Conservation (phyloP, 2,329 filamentous ascomycete genomes). For the Metarhizium anisopliae region DNA sequence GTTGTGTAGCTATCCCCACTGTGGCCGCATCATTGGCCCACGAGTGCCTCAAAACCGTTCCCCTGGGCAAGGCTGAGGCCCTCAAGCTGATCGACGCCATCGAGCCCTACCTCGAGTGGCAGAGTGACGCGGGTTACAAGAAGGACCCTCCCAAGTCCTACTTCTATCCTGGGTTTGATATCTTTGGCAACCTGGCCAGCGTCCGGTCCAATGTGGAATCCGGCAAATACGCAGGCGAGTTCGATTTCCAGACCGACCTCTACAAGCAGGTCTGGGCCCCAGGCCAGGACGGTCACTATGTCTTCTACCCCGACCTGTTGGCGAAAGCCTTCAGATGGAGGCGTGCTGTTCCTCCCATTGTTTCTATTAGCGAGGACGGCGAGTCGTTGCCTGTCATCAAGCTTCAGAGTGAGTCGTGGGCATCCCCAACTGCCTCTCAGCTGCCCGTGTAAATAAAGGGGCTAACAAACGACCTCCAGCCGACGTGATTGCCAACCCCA, state of each 20-base stretch:
- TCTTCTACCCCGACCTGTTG: conserved; percentile 10
- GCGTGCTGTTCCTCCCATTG: conserved; percentile 23
- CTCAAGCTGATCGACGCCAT: conserved; percentile 26
- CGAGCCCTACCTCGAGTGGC: conserved; percentile 35
- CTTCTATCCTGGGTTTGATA: conserved; percentile 37
- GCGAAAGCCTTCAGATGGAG: conserved; percentile 7
- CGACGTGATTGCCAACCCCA: conserved; percentile 12
- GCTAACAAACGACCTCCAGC: background rate
- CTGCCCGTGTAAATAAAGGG: background rate
- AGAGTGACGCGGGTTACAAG: conserved; percentile 37
- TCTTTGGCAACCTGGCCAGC: conserved; percentile 33
- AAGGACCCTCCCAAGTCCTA: conserved; percentile 44
- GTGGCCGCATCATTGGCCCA: conserved; percentile 26
- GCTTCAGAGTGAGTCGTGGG: conserved; percentile 10
- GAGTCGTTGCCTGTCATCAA: conserved; percentile 12
- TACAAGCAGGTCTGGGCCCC: conserved; percentile 36
- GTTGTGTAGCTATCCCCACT: conserved; percentile 16
- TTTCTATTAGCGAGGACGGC: conserved; percentile 27
- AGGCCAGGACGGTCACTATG: conserved; percentile 58
- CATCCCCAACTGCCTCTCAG: background rate
- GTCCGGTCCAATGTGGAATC: conserved; percentile 33
- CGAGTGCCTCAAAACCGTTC: conserved; percentile 29
- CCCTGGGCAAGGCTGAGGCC: conserved; percentile 25
- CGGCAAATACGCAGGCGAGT: conserved; percentile 40
- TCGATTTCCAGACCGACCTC: conserved; percentile 45